Evolutionary conservation across 2,329 filamentous ascomycete species (phyloP).

Genomic region (Zarea fungicola): DNA sequence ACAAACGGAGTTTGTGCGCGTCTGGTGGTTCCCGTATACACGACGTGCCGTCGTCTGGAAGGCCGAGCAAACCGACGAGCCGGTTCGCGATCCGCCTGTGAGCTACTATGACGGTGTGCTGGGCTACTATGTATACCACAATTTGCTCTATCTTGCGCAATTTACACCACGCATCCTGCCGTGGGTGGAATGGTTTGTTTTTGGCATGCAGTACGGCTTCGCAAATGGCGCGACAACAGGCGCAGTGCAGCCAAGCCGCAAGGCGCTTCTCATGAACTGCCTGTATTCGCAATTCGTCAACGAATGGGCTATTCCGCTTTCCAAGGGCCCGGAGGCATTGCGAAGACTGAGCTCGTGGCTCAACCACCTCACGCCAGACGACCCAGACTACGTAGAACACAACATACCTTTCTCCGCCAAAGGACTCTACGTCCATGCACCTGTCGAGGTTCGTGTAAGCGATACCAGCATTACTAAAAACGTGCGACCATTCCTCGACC

Average conservation of each 20-base stretch:
- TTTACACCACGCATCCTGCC: slow-evolving; percentile 75
- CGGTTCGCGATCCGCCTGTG: slow-evolving; percentile 51
- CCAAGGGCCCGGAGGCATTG: slow-evolving; percentile 82
- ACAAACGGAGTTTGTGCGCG: slow-evolving; percentile 78
- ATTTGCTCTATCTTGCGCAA: slow-evolving; percentile 75
- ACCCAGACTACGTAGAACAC: slow-evolving; percentile 58
- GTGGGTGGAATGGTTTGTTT: slow-evolving; percentile 92
- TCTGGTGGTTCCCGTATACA: slow-evolving; percentile 98
- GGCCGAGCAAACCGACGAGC: slow-evolving; percentile 69
- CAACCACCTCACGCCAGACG: slow-evolving; percentile 54
- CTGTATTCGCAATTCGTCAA: slow-evolving; percentile 98
- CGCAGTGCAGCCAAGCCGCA: slow-evolving; percentile 74
- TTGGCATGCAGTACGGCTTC: slow-evolving; percentile 97
- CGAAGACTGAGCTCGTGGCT: slow-evolving; percentile 82
- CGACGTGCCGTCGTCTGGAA: slow-evolving; percentile 84
- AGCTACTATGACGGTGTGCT: slow-evolving; percentile 78
- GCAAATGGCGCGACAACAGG: slow-evolving; percentile 58
- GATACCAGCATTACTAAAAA: slow-evolving; percentile 50
- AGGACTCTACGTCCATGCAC: slow-evolving; percentile 80
- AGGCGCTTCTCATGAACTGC: slow-evolving; percentile 91
- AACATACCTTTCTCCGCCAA: slow-evolving; percentile 76
- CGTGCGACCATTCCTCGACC: slow-evolving; percentile 56
- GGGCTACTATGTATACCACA: slow-evolving; percentile 89
- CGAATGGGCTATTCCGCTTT: slow-evolving; percentile 90
- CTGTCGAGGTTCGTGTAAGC: slow-evolving; percentile 82